These are phyloP conservation scores for Dichotomocladium elegans DNA, from an alignment of 371 early-diverging fungal species.

Conservation along the genomic window DNA sequence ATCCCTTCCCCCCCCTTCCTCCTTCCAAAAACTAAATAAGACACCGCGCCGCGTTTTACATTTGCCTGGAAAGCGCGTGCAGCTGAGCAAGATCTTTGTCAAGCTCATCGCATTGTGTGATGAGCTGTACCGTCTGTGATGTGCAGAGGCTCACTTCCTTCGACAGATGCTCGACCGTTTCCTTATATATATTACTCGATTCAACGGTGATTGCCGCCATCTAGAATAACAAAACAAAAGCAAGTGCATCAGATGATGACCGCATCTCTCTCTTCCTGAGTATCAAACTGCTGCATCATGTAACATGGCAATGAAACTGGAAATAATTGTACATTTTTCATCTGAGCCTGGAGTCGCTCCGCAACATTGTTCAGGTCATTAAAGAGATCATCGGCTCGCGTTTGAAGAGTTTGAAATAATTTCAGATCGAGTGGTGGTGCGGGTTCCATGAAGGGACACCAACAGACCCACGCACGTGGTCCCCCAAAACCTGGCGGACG, in stretches of 20 bases:
- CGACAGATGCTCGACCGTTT: slow-evolving; percentile 7
- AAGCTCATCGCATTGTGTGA: slow-evolving; percentile 44
- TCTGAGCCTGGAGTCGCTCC: slow-evolving; percentile 5
- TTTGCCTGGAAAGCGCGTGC: slow-evolving; percentile 21
- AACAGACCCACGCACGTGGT: no score
- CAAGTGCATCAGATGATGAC: not conserved
- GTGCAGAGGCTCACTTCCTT: slow-evolving; percentile 18
- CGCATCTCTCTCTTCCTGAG: not conserved
- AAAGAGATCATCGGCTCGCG: slow-evolving; percentile 5
- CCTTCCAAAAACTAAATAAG: no score
- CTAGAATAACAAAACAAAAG: not conserved
- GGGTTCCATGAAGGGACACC: no score
- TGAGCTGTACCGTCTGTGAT: slow-evolving; percentile 30
- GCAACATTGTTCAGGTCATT: not conserved
- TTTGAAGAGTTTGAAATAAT: slow-evolving; percentile 5
- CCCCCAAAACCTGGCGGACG: no score
- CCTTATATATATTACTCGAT: slow-evolving; percentile 5
- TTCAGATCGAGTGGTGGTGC: slow-evolving; percentile 1
- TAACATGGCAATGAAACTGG: no score
- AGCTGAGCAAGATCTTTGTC: slow-evolving; percentile 45
- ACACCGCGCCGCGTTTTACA: no score
- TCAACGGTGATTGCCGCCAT: slow-evolving; percentile 11
- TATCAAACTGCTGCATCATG: not conserved
- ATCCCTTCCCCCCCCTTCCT: no score
- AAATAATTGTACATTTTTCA: slow-evolving; percentile 6